Conservation (phyloP, 305 asterid genomes). For the Fraxinus dipetala region DNA sequence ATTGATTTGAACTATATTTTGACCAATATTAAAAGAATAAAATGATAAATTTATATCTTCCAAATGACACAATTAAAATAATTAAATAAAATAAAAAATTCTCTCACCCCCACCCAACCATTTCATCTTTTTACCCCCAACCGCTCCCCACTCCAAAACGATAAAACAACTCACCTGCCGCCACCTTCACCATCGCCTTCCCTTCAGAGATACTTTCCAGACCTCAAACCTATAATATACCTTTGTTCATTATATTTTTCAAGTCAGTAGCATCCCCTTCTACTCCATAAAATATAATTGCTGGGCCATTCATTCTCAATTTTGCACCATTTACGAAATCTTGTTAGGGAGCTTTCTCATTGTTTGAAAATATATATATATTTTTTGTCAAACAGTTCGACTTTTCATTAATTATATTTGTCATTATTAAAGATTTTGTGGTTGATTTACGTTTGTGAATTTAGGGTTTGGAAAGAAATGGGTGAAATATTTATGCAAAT, state of each 20-base stretch:
- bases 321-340: not conserved
- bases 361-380: not conserved
- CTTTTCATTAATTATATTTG: not conserved
- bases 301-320: not conserved
- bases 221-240: constrained; percentile 23
- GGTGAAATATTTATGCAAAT: not conserved
- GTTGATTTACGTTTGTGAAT: not conserved
- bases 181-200: too few species aligned
- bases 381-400: not conserved
- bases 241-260: constrained; percentile 16
- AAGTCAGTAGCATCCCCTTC: constrained; percentile 28
- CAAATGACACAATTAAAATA: too few species aligned
- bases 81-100: too few species aligned
- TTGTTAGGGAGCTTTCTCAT: not conserved
- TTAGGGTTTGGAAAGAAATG: not conserved
- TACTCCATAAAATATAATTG: constrained; percentile 31
- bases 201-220: constrained; percentile 18
- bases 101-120: too few species aligned
- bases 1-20: too few species aligned
- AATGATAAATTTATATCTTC: too few species aligned
- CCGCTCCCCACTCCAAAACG: too few species aligned
- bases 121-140: too few species aligned
- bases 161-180: too few species aligned
- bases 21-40: too few species aligned
- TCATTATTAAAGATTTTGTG: not conserved